Evolutionary conservation across 441 rosid species (phyloP).

Genomic region (Raphanus hybrid): DNA sequence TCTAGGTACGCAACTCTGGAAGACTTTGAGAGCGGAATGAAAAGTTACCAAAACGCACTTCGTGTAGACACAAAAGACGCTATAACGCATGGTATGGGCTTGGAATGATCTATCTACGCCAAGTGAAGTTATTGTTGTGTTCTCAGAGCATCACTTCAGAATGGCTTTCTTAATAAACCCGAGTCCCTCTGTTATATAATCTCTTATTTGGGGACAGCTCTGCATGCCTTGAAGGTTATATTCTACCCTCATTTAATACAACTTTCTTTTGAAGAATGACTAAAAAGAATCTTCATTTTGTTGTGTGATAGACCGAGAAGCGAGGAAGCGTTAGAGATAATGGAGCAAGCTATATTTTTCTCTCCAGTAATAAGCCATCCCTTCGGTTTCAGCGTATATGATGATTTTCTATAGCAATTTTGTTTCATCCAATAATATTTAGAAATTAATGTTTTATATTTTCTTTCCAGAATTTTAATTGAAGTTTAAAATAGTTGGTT

Average conservation of each 20-base stretch:
- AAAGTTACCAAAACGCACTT: slow-evolving; percentile 92
- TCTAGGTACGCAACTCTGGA: slow-evolving; percentile 84
- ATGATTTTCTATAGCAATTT: no score
- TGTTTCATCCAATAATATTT: no score
- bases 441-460: no score
- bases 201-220: slow-evolving; percentile 92
- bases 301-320: slow-evolving; percentile 59
- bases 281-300: no score
- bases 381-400: no score
- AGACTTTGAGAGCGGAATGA: slow-evolving; percentile 94
- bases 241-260: no score
- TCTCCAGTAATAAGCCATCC: no score
- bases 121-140: slow-evolving; percentile 77
- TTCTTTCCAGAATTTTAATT: no score
- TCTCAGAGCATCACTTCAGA: slow-evolving; percentile 69
- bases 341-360: slow-evolving; percentile 77
- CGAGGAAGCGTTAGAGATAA: slow-evolving; percentile 86
- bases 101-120: slow-evolving; percentile 94
- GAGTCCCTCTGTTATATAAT: slow-evolving; percentile 89
- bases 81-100: slow-evolving; percentile 98
- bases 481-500: no score
- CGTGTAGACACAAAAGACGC: slow-evolving; percentile 81
- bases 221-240: slow-evolving; percentile 84
- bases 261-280: no score
- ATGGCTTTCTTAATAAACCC: slow-evolving; percentile 88